Base-by-base conservation (phyloP, 23 red algal genomes). In the Gracilaria gracilis region DNA sequence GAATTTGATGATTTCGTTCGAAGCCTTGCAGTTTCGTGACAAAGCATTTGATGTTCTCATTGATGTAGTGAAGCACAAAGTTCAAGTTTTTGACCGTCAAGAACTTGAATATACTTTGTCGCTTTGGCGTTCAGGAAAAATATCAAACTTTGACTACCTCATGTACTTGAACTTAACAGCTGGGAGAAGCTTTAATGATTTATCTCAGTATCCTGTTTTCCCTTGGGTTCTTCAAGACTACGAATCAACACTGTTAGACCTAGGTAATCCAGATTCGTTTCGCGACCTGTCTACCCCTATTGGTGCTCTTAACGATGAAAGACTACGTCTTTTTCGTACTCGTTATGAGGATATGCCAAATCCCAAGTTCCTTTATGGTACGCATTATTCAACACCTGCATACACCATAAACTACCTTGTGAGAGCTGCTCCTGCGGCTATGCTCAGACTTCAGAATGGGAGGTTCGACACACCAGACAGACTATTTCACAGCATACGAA, bases 171-270 rank as follows among this genome's bases (percentile, higher is more conserved):
- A 97, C 82, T 37, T 90, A 35, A 78, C 90, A 23, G 83, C 95
- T 27, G 95, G 88, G 14, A 28, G 95, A 62, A 93, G 90, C 61
- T 93, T 93, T 74, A 90, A 89, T 44, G 88, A 97, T 47, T 67
- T 97, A 32, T 86, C 90, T 23, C 95, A 97, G 78, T 97, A 97
- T 74, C 95, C 95, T 0, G 89, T 97, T 16, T 97, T 97, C 69
- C 95, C 95, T 23, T 97, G 95, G 95, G 87, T 97, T 44, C 40
- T 97, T 24, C 66, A 76, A 51, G 95, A 97, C 64, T 97, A 97
- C 36, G 46, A 58, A 12, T 91, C 83, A 40, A 51, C 0, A 23
- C 13, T 73, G 34, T 73, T 97, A 47, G 88, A 97, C 34, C 82
- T 97, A 54, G 76, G 55, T 47, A 54, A 83, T 39, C 46, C 82